Evolutionary conservation across 2,329 filamentous ascomycete species (phyloP), one percentile per base, ranked within the genome.

Genomic region (Diplodia seriata): DNA sequence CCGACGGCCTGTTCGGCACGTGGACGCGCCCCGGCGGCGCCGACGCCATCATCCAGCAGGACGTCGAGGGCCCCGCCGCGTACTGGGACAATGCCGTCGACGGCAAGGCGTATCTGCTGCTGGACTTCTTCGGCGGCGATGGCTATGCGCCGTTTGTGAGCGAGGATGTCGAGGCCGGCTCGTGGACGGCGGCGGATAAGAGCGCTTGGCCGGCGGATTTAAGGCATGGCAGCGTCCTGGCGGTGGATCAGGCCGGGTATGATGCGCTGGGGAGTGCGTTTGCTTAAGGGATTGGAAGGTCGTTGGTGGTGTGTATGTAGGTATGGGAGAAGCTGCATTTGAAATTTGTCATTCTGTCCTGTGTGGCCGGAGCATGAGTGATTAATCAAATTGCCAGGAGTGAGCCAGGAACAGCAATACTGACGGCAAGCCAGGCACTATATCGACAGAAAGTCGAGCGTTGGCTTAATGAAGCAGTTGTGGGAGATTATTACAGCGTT

Each of bases 131-230:
- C 57, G 76, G 75, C 0, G 68, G 69, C 14, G 84, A 86, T 70
- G 85, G 85, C 7, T 86, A 87, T 69, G 72, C 79, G 31, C 84
- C 84, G 20, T 85, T 83, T 69, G 80, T 84, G 74, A 83, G 79
- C 64, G 76, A 73, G 0, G 77, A 82, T 66, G 78, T 84, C 18
- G 73, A 76, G 70, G 77, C 74, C 3, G 85, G 85, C 51, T 78
- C 75, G 20, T 87, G 85, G 84, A 77, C 74, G 1, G 80, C 81
- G 47, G 55, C 55, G n/a, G 66, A 53, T 23, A 47, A 49, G 9
- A 82, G 81, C 68, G 81, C 86, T 26, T 70, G 86, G 70, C 81
- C 84, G 0, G 74, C 86, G 4, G 83, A 81, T 57, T 73, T 62
- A 43, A 49, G 57, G 26, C 57, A 53, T 54, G 65, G 53, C 3